Percentiles rank a stretch among this genome's conserved stretches.
phyloP scores from a whole-genome alignment of 441 rosid species.

The Sinapis alba region DNA sequence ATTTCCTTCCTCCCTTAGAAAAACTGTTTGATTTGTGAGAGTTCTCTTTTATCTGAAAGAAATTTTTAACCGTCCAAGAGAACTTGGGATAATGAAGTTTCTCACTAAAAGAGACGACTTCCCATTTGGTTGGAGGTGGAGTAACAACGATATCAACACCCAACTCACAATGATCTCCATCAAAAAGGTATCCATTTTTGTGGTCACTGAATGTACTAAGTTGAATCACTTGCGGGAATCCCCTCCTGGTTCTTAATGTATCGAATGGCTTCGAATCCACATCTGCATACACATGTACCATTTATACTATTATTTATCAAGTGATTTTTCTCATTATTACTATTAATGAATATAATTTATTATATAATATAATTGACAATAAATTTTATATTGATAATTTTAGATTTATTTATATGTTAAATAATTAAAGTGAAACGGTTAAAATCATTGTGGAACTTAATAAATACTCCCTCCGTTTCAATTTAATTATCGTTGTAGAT shows the following conservation, averaged over 20 bases:
- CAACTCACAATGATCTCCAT: constrained; percentile 6
- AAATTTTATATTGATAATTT: too few relatives aligned
- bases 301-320: too few relatives aligned
- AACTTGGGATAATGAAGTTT: background rate
- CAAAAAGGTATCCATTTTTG: background rate
- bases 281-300: background rate
- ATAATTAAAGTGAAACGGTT: too few relatives aligned
- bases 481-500: too few relatives aligned
- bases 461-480: too few relatives aligned
- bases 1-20: background rate
- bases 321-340: too few relatives aligned
- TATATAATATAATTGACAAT: too few relatives aligned
- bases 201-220: background rate
- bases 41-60: background rate
- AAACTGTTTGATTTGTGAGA: background rate
- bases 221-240: background rate
- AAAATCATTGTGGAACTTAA: too few relatives aligned
- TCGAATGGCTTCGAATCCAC: background rate
- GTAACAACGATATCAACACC: constrained; percentile 11
- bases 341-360: too few relatives aligned
- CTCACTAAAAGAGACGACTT: background rate
- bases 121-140: constrained; percentile 1
- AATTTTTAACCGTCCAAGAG: background rate
- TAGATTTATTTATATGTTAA: too few relatives aligned
- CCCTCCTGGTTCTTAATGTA: background rate